A percentile compares a stretch with the other conserved stretches of the same genome.
These are phyloP conservation scores for Aspergillus aculeatus DNA, from an alignment of 2,329 filamentous ascomycete species.

Conservation along the genomic window DNA sequence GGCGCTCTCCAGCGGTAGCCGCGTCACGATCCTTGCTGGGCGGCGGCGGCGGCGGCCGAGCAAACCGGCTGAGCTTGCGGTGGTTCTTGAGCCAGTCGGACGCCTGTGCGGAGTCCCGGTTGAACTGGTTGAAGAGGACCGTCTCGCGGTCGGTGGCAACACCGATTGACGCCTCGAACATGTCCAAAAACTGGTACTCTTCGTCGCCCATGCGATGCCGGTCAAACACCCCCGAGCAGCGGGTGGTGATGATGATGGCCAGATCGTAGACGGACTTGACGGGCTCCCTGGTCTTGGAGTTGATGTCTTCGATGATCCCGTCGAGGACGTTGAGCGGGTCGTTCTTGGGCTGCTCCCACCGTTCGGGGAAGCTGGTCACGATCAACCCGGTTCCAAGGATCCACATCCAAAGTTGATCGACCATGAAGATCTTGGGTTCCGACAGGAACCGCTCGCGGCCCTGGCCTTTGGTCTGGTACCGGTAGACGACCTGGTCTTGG, in stretches of 20 bases:
- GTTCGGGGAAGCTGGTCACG: conserved; percentile 46
- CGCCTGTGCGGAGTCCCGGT: conserved; percentile 57
- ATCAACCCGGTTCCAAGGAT: conserved; percentile 59
- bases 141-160: conserved; percentile 54
- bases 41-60: conserved; percentile 16
- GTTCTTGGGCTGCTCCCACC: conserved; percentile 56
- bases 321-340: conserved; percentile 64
- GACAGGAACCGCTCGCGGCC: conserved; percentile 30
- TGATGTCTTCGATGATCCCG: conserved; percentile 61
- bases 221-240: conserved; percentile 62
- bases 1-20: neutral
- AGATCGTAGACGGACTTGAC: conserved; percentile 63
- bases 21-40: conserved; percentile 8
- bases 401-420: conserved; percentile 69
- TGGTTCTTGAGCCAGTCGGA: conserved; percentile 55
- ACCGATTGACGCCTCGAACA: conserved; percentile 66
- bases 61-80: conserved; percentile 42
- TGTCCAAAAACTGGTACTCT: conserved; percentile 64
- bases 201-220: conserved; percentile 58
- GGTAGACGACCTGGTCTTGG: conserved; percentile 63
- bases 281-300: conserved; percentile 61
- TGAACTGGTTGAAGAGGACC: conserved; percentile 60
- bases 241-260: conserved; percentile 59
- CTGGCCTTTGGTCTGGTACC: conserved; percentile 51
- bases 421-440: conserved; percentile 65